phyloP scores from a whole-genome alignment of 2,329 filamentous ascomycete species.

The Emergomyces africanus region DNA sequence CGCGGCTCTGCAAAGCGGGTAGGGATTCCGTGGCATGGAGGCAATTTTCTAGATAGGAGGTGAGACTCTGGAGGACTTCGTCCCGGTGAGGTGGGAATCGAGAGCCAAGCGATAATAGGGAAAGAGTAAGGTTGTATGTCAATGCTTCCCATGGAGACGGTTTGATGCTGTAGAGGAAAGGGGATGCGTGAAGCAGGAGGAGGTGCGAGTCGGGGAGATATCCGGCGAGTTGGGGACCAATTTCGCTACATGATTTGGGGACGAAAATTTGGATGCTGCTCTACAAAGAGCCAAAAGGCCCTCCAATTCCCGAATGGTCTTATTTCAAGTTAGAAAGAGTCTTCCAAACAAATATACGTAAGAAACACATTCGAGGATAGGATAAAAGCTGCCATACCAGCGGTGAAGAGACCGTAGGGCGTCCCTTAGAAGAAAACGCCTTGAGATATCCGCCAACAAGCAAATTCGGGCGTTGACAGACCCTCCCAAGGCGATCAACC shows the following conservation, averaged over 20 bases:
- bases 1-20: conserved; percentile 43
- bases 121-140: conserved; percentile 63
- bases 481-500: conserved; percentile 24
- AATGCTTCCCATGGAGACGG: conserved; percentile 82
- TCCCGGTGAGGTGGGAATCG: conserved; percentile 58
- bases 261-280: conserved; percentile 64
- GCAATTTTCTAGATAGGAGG: conserved; percentile 61
- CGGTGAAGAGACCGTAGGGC: conserved; percentile 26
- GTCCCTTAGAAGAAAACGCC: conserved; percentile 24
- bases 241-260: conserved; percentile 58
- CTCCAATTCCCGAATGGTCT: conserved; percentile 85
- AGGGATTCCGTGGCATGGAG: conserved; percentile 45
- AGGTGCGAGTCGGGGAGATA: conserved; percentile 77
- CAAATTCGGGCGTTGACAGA: conserved; percentile 15
- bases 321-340: conserved; percentile 3
- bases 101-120: conserved; percentile 67
- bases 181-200: conserved; percentile 66
- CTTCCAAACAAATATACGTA: neutral
- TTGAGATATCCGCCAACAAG: conserved; percentile 21
- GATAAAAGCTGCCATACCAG: conserved; percentile 23
- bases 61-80: conserved; percentile 52
- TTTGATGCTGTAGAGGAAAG: conserved; percentile 68
- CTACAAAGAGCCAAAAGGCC: conserved; percentile 84
- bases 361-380: neutral
- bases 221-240: conserved; percentile 65